These are phyloP conservation scores for Allantophomopsis cytisporea DNA, from an alignment of 2,329 filamentous ascomycete genomes.

Conservation along the genomic window DNA sequence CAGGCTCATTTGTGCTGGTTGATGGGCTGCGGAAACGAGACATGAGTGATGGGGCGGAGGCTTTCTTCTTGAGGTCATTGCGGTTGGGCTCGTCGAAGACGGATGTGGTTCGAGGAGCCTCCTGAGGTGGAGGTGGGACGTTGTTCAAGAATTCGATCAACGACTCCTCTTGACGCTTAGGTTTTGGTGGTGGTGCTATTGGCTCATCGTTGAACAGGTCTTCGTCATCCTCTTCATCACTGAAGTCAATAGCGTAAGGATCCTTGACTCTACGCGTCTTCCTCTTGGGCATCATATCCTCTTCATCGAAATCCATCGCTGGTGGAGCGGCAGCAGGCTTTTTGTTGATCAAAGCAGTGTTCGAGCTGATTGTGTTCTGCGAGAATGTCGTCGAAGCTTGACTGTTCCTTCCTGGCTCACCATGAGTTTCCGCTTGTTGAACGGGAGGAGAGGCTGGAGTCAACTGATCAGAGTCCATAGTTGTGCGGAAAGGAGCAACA, in stretches of 20 bases:
- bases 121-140: constrained; percentile 47
- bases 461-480: constrained; percentile 77
- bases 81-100: constrained; percentile 7
- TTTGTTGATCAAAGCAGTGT: constrained; percentile 48
- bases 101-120: constrained; percentile 9
- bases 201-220: constrained; percentile 4
- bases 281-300: constrained; percentile 45
- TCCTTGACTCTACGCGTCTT: constrained; percentile 72
- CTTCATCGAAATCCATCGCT: constrained; percentile 12
- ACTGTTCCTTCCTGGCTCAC: constrained; percentile 22
- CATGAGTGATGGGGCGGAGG: constrained; percentile 47
- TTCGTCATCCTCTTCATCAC: constrained; percentile 26
- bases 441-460: constrained; percentile 31
- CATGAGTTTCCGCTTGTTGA: background rate
- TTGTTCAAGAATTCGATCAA: constrained; percentile 62
- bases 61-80: constrained; percentile 44
- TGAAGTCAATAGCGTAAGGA: constrained; percentile 84
- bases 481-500: constrained; percentile 75
- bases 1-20: too few relatives aligned
- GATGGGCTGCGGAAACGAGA: constrained; percentile 29
- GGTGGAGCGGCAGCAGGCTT: constrained; percentile 21
- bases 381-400: constrained; percentile 22
- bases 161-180: constrained; percentile 41
- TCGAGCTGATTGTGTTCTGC: constrained; percentile 47
- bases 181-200: constrained; percentile 6